These are phyloP conservation scores for Emmonsiellopsis sp. DNA, from an alignment of 2,329 filamentous ascomycete genomes.

Conservation along the genomic window DNA sequence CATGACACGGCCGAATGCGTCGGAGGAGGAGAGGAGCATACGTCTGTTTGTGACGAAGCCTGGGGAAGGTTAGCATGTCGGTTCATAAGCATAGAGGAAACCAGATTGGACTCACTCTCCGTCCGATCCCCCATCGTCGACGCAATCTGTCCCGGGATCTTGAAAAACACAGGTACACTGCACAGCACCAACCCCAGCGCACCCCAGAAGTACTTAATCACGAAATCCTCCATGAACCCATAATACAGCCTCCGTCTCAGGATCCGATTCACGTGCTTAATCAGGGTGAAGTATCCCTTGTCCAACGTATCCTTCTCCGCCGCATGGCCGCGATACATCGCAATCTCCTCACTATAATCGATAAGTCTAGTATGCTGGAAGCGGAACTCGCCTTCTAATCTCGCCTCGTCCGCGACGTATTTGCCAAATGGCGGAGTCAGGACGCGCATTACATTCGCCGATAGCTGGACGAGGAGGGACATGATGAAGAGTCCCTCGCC, in stretches of 20 bases:
- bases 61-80: constrained; percentile 15
- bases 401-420: constrained; percentile 93
- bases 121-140: constrained; percentile 45
- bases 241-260: constrained; percentile 85
- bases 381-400: constrained; percentile 89
- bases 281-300: constrained; percentile 97
- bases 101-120: constrained; percentile 39
- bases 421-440: constrained; percentile 93
- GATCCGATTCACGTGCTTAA: constrained; percentile 98
- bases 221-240: constrained; percentile 99
- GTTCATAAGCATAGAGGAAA: constrained; percentile 1
- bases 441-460: constrained; percentile 84
- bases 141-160: constrained; percentile 61
- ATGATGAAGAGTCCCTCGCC: constrained; percentile 93
- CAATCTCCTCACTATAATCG: constrained; percentile 91
- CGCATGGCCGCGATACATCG: constrained; percentile 82
- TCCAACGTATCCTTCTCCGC: constrained; percentile 94
- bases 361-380: constrained; percentile 92
- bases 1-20: constrained; percentile 93
- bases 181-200: constrained; percentile 84
- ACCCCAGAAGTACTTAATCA: constrained; percentile 99
- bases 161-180: constrained; percentile 92
- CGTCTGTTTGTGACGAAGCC: constrained; percentile 89
- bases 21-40: constrained; percentile 84
- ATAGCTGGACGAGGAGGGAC: constrained; percentile 86